Base-by-base conservation (phyloP, 148 eudicot genomes). In the Polygonum maritimum region DNA sequence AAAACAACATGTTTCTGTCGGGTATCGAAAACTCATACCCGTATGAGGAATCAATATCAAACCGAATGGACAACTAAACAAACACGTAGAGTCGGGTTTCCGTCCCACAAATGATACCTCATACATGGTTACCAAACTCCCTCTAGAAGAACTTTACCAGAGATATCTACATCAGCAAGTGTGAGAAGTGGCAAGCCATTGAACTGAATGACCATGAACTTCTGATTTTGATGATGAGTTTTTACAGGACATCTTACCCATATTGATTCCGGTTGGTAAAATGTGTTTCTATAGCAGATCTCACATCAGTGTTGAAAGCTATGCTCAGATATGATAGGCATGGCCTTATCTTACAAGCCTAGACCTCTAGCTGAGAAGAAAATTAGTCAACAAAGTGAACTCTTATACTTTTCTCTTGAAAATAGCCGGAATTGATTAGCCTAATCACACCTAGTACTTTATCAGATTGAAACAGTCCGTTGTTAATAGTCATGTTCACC, bases 261-360 rank as follows among this genome's bases (percentile, higher is more conserved):
- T 1, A 67, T 67, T 14, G 71, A 67, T 67, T 67, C 71, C 71
- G 44, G 19, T 67, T 31, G 71, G 71, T 67, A 67, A 67, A 67
- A 15, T 19, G n/a, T 36, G 71, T 38, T 67, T 19, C 40, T 67
- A 12, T 67, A 15, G 6, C 36, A 67, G 71, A 67, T 44, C 47
- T 44, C 71, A 36, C 71, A 67, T 67, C 71, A 8, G 71, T 18
- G 45, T 67, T 67, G 71, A 67, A 67, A 36, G 36, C 15, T 14
- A 67, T 16, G 71, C 71, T 13, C 45, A 67, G 6, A 67, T 67
- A 33, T 36, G 71, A 67, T 36, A 11, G 41, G 12, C 45, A 35
- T 67, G 19, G 38, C 71, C 44, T 36, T 67, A 67, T 38, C 44
- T 13, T 36, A 16, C 26, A 60, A 60, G 67, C 14, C 67, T 58